These are phyloP conservation scores for Phialemonium atrogriseum DNA, from an alignment of 2,329 filamentous ascomycete species.

Conservation along the genomic window DNA sequence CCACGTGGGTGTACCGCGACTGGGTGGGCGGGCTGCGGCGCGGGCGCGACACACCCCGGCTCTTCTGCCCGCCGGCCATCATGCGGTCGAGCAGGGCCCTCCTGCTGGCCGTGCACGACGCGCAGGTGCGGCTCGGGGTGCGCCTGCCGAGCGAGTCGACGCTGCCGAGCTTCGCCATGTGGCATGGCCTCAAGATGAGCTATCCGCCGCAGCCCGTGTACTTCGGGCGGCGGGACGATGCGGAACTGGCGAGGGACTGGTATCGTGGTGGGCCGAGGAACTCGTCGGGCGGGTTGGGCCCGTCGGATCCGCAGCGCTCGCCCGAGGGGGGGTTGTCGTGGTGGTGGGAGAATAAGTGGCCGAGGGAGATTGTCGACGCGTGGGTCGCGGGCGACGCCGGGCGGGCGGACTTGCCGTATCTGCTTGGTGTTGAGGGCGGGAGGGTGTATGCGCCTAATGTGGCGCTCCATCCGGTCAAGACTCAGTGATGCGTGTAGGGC, in stretches of 20 bases:
- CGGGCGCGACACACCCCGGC: constrained; percentile 19
- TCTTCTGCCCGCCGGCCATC: constrained; percentile 27
- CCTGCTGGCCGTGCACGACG: constrained; percentile 22
- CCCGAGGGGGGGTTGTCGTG: constrained; percentile 16
- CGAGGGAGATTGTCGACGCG: constrained; percentile 20
- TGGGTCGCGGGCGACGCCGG: constrained; percentile 20
- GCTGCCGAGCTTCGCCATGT: constrained; percentile 26
- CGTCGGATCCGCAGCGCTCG: constrained; percentile 14
- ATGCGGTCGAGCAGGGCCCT: constrained; percentile 21
- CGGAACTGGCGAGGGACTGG: constrained; percentile 15
- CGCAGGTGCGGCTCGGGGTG: constrained; percentile 20
- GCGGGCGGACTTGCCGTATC: constrained; percentile 15
- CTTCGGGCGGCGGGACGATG: constrained; percentile 16
- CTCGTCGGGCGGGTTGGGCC: constrained; percentile 18
- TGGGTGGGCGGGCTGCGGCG: constrained; percentile 21
- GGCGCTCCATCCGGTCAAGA: constrained; percentile 28
- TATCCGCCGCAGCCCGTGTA: constrained; percentile 26
- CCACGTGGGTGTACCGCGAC: constrained; percentile 21
- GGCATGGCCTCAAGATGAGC: constrained; percentile 28
- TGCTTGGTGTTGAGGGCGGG: constrained; percentile 20
- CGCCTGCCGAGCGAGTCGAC: constrained; percentile 25
- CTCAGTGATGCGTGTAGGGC: too few relatives aligned
- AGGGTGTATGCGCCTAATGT: constrained; percentile 25
- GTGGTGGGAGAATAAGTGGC: constrained; percentile 26
- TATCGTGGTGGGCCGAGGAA: constrained; percentile 19